These are phyloP conservation scores for Botrytis byssoidea DNA, from an alignment of 2,329 filamentous ascomycete genomes.

Conservation along the genomic window DNA sequence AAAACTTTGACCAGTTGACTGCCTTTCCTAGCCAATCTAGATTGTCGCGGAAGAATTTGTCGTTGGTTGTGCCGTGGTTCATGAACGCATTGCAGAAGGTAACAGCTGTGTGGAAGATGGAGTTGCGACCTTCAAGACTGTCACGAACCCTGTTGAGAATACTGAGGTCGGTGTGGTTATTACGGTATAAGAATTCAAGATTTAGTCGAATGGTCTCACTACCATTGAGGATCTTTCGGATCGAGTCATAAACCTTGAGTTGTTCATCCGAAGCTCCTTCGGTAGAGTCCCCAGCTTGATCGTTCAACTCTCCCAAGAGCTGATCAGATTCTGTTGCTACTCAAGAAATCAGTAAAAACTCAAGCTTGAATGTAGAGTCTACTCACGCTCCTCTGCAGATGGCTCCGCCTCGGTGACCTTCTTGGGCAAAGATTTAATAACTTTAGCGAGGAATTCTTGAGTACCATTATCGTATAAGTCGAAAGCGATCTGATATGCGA, in stretches of 20 bases:
- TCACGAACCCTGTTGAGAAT: slow-evolving; percentile 97
- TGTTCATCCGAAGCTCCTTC: slow-evolving; percentile 48
- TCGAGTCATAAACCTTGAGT: slow-evolving; percentile 59
- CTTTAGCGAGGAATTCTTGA: slow-evolving; percentile 90
- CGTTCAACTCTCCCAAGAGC: slow-evolving; percentile 53
- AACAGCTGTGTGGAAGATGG: slow-evolving; percentile 96
- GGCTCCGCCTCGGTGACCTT: slow-evolving; percentile 42
- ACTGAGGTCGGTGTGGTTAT: slow-evolving; percentile 86
- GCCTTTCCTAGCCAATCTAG: slow-evolving; percentile 97
- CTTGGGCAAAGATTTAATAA: slow-evolving; percentile 75
- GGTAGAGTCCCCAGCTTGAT: slow-evolving; percentile 38
- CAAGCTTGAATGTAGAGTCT: not conserved
- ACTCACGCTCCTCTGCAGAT: slow-evolving; percentile 44
- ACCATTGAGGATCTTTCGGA: slow-evolving; percentile 73
- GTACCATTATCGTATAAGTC: slow-evolving; percentile 98
- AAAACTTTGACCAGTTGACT: slow-evolving; percentile 99
- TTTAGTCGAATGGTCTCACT: slow-evolving; percentile 94
- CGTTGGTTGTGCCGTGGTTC: slow-evolving; percentile 97
- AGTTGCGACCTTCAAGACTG: slow-evolving; percentile 91
- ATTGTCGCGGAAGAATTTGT: slow-evolving; percentile 98
- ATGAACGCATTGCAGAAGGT: slow-evolving; percentile 99
- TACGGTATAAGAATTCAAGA: slow-evolving; percentile 93
- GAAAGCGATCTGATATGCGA: slow-evolving; percentile 96
- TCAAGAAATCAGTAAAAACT: slow-evolving; percentile 2
- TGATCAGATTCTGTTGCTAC: slow-evolving; percentile 48